Percentiles rank a stretch among this genome's conserved stretches.
Evolutionary conservation across 257 asterid genomes (phyloP).

Genomic region (Solanum dulcamara): DNA sequence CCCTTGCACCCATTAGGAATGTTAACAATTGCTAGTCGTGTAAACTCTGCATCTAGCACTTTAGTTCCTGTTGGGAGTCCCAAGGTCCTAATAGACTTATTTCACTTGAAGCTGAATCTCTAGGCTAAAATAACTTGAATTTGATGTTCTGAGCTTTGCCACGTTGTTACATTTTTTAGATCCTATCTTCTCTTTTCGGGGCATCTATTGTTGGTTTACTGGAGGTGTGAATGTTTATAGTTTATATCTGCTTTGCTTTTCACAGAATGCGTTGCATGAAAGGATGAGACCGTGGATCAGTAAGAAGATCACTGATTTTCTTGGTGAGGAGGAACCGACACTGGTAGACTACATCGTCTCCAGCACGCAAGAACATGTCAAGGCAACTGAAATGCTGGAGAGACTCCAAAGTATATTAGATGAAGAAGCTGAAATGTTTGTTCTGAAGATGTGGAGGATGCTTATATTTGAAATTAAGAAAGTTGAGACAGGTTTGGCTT

Average conservation of each 20-base stretch:
- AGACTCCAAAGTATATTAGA: slow-evolving; percentile 86
- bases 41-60: neutral
- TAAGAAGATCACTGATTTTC: slow-evolving; percentile 81
- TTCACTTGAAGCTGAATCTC: neutral
- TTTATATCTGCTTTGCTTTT: neutral
- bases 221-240: neutral
- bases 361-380: slow-evolving; percentile 86
- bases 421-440: slow-evolving; percentile 99
- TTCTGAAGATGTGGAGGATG: slow-evolving; percentile 99
- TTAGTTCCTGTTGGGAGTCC: neutral
- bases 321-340: slow-evolving; percentile 93
- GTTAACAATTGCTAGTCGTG: neutral
- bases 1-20: neutral
- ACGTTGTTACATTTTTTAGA: neutral
- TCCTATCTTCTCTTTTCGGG: neutral
- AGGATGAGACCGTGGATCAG: slow-evolving; percentile 91
- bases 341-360: slow-evolving; percentile 86
- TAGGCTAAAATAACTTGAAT: neutral
- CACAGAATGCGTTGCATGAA: slow-evolving; percentile 70
- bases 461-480: slow-evolving; percentile 93
- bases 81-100: neutral
- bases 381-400: slow-evolving; percentile 85
- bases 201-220: neutral
- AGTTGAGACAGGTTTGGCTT: slow-evolving; percentile 78
- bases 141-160: neutral